These are phyloP conservation scores for Botrytis cinerea DNA, from an alignment of 2,329 filamentous ascomycete species.

Conservation along the genomic window DNA sequence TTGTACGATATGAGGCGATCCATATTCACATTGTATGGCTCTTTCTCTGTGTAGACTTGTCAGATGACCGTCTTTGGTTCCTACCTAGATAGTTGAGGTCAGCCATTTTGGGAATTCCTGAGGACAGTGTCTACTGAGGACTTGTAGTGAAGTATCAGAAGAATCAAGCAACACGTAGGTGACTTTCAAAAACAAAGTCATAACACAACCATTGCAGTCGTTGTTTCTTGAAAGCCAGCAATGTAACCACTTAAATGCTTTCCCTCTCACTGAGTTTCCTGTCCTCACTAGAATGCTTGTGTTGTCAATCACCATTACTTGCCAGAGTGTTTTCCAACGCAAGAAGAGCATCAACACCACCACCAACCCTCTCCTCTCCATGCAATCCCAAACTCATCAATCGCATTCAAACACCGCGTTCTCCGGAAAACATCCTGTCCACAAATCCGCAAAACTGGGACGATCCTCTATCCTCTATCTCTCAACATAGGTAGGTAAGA, in stretches of 20 bases:
- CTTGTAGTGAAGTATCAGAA: not conserved
- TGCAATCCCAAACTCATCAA: not conserved
- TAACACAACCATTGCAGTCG: not conserved
- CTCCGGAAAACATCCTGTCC: not conserved
- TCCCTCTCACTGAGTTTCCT: not conserved
- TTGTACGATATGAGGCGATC: not conserved
- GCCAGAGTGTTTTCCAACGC: not conserved
- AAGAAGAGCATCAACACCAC: not conserved
- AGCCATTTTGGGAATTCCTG: not conserved
- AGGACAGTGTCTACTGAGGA: not conserved
- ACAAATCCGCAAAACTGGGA: too few species aligned
- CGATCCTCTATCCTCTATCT: not conserved
- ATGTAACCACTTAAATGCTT: not conserved
- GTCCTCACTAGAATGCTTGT: not conserved
- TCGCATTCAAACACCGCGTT: not conserved
- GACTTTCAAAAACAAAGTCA: not conserved
- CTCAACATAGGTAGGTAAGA: too few species aligned
- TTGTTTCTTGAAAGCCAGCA: not conserved
- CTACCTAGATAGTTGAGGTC: not conserved
- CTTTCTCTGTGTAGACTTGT: not conserved
- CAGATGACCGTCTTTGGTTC: not conserved
- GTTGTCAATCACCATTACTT: not conserved
- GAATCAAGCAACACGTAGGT: not conserved
- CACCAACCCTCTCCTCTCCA: not conserved
- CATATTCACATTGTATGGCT: not conserved